A percentile compares a stretch with the other conserved stretches of the same genome.
These are phyloP conservation scores for Cenchrus americanus DNA, from an alignment of 176 grass and related monocot species.

Conservation along the genomic window DNA sequence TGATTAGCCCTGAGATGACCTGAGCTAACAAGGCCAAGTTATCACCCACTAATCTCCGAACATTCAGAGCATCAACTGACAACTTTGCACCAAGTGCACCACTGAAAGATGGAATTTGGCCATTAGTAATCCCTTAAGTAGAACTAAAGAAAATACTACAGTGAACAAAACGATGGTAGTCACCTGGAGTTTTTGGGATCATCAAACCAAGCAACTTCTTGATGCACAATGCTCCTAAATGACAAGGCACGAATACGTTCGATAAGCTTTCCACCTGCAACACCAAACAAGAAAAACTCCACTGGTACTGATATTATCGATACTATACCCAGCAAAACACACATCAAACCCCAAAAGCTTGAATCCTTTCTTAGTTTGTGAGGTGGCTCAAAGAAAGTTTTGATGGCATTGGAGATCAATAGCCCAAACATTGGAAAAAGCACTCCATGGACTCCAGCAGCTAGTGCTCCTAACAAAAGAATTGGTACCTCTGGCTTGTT, in stretches of 20 bases:
- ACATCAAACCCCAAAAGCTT: conserved; percentile 60
- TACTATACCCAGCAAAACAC: conserved; percentile 57
- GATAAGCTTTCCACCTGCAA: too few relatives aligned
- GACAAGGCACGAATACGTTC: conserved; percentile 56
- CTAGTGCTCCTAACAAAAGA: too few relatives aligned
- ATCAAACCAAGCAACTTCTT: conserved; percentile 97
- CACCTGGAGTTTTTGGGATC: conserved; percentile 83
- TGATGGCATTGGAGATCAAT: conserved; percentile 62
- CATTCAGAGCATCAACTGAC: too few relatives aligned
- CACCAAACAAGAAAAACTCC: conserved; percentile 61
- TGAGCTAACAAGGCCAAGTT: conserved; percentile 43
- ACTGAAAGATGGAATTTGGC: background rate
- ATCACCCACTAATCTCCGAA: too few relatives aligned
- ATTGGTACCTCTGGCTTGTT: too few relatives aligned
- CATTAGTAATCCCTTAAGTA: conserved; percentile 24
- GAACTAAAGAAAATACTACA: conserved; percentile 2
- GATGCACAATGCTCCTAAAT: conserved; percentile 68
- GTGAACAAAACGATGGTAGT: background rate
- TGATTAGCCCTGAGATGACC: conserved; percentile 46
- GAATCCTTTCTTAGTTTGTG: conserved; percentile 53
- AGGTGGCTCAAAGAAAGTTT: conserved; percentile 68
- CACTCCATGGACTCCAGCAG: too few relatives aligned
- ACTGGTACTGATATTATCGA: conserved; percentile 56
- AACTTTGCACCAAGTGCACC: too few relatives aligned
- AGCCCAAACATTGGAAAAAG: conserved; percentile 53